Percentiles rank a stretch among this genome's conserved stretches.
phyloP scores from a whole-genome alignment of 2,329 filamentous ascomycete species.

The Cercospora zeina region DNA sequence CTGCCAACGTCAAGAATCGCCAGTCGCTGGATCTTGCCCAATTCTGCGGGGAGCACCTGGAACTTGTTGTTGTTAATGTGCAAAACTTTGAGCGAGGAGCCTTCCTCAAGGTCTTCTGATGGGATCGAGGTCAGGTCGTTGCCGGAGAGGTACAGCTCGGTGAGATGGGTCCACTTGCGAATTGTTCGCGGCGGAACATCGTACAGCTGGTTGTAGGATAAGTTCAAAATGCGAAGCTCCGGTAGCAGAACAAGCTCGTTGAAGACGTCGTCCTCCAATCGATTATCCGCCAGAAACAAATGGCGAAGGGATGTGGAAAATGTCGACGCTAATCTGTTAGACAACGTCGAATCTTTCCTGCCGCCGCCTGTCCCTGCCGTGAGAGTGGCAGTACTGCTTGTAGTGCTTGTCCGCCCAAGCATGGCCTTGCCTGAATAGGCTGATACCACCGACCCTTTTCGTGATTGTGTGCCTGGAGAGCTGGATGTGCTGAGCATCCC shows the following conservation, averaged over 20 bases:
- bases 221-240: constrained; percentile 83
- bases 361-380: constrained; percentile 59
- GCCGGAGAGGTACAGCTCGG: constrained; percentile 90
- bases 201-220: constrained; percentile 92
- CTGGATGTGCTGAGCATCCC: constrained; percentile 63
- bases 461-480: constrained; percentile 44
- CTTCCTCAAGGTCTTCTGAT: constrained; percentile 89
- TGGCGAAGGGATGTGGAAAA: constrained; percentile 84
- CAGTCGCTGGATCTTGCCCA: constrained; percentile 89
- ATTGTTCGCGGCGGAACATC: constrained; percentile 89
- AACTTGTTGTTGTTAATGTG: constrained; percentile 99
- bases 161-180: constrained; percentile 83
- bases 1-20: constrained; percentile 91
- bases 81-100: constrained; percentile 80
- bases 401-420: constrained; percentile 71
- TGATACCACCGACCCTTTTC: constrained; percentile 84
- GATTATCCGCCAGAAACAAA: constrained; percentile 88
- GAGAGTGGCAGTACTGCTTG: constrained; percentile 58
- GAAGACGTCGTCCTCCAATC: constrained; percentile 91
- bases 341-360: constrained; percentile 87
- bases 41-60: constrained; percentile 90
- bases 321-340: constrained; percentile 75
- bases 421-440: constrained; percentile 65
- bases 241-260: constrained; percentile 80
- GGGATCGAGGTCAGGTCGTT: constrained; percentile 91